A percentile compares a stretch with the other conserved stretches of the same genome.
phyloP scores from a whole-genome alignment of 139 green algal genomes.

The Picocystis salinarum region DNA sequence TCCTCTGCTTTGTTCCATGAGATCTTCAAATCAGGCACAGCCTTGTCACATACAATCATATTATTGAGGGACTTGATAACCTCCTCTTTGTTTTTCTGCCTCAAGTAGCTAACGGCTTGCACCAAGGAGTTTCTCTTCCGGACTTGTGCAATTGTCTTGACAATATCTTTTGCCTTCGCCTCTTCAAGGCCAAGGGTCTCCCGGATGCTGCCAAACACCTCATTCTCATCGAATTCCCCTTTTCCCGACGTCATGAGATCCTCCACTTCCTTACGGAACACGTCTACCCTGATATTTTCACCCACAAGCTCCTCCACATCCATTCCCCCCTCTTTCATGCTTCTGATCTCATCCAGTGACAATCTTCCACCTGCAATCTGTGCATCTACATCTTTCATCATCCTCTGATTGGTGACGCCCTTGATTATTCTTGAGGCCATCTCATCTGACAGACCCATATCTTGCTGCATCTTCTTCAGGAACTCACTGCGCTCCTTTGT shows the following conservation, averaged over 20 bases:
- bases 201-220: conserved; percentile 49
- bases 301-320: conserved; percentile 41
- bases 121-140: conserved; percentile 62
- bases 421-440: conserved; percentile 62
- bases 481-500: conserved; percentile 44
- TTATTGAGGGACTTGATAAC: conserved; percentile 31
- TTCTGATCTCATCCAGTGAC: conserved; percentile 31
- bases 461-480: conserved; percentile 53
- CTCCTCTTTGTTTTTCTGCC: conserved; percentile 46
- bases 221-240: conserved; percentile 42
- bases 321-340: conserved; percentile 43
- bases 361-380: conserved; percentile 35
- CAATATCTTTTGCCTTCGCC: conserved; percentile 18
- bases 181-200: conserved; percentile 32
- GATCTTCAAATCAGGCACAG: conserved; percentile 30
- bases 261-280: conserved; percentile 62
- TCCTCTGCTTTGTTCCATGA: conserved; percentile 48
- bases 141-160: conserved; percentile 24
- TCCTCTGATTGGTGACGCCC: conserved; percentile 26
- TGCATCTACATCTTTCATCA: conserved; percentile 14
- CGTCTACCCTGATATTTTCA: conserved; percentile 39
- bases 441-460: conserved; percentile 70
- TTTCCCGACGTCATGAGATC: conserved; percentile 30
- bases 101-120: conserved; percentile 27
- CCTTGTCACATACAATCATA: conserved; percentile 16